A percentile compares a stretch with the other conserved stretches of the same genome.
Evolutionary conservation across 140 eudicot genomes (phyloP).

Genomic region (Stevia rebaudiana): DNA sequence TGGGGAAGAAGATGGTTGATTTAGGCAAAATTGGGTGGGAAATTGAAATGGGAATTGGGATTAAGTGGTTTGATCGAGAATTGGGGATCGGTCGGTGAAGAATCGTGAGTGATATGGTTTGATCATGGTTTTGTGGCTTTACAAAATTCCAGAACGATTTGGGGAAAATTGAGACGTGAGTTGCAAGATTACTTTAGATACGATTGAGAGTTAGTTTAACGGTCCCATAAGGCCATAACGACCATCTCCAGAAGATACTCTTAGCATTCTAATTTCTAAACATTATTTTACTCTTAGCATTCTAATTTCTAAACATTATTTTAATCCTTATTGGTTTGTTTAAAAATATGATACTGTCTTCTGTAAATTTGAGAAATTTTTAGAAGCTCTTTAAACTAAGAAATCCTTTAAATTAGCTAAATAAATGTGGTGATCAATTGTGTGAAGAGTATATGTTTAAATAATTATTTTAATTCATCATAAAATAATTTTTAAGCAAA

Average conservation of each 20-base stretch:
- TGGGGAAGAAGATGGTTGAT: constrained; percentile 5
- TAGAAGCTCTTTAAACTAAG: too few relatives aligned
- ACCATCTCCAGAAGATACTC: neutral
- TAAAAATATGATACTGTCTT: too few relatives aligned
- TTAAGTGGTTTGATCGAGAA: neutral
- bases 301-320: too few relatives aligned
- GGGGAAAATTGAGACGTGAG: neutral
- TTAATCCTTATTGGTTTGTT: too few relatives aligned
- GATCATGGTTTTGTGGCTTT: constrained; percentile 12
- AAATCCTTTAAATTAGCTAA: too few relatives aligned
- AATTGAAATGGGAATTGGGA: neutral
- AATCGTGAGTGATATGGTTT: constrained; percentile 13
- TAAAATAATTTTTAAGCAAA: too few relatives aligned
- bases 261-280: too few relatives aligned
- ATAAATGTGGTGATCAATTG: too few relatives aligned
- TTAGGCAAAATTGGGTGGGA: neutral
- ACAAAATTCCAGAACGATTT: neutral
- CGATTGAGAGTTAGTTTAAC: neutral
- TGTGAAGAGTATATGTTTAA: too few relatives aligned
- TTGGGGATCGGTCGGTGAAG: constrained; percentile 10
- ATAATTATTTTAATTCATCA: too few relatives aligned
- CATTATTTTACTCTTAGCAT: too few relatives aligned
- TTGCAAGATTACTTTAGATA: neutral
- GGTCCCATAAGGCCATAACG: constrained; percentile 3
- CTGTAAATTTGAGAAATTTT: too few relatives aligned